These are phyloP conservation scores for Pluteus cervinus DNA, from an alignment of 768 basidiomycete species.

Conservation along the genomic window DNA sequence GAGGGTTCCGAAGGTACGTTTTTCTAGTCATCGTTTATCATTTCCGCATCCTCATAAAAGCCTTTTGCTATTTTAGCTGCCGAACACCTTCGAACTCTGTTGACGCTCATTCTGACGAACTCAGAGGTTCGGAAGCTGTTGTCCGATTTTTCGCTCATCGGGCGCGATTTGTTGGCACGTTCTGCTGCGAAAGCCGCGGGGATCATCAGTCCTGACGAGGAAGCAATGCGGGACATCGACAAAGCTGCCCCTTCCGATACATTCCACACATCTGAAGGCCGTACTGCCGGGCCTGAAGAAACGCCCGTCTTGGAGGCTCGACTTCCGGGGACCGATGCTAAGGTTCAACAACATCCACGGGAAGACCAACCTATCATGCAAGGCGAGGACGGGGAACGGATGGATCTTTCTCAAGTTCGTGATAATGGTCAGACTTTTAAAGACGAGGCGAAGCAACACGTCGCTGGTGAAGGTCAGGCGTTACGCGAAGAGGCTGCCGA, in stretches of 20 bases:
- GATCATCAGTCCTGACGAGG: constrained; percentile 57
- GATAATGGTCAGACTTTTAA: constrained; percentile 12
- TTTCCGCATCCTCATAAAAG: not conserved
- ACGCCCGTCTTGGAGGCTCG: constrained; percentile 27
- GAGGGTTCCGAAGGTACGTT: constrained; percentile 58
- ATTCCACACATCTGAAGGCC: constrained; percentile 48
- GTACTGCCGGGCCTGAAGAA: constrained; percentile 21
- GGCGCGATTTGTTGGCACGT: constrained; percentile 78
- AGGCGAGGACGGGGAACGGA: constrained; percentile 26
- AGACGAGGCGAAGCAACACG: constrained; percentile 7
- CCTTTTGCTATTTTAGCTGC: constrained; percentile 45
- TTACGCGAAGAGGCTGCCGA: not conserved
- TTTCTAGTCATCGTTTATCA: not conserved
- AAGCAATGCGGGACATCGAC: constrained; percentile 59
- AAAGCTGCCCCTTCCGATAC: constrained; percentile 62
- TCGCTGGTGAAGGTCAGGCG: too few species aligned
- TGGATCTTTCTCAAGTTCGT: constrained; percentile 16
- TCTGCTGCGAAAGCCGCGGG: constrained; percentile 67
- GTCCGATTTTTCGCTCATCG: constrained; percentile 69
- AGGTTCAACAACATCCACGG: constrained; percentile 39
- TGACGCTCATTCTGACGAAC: constrained; percentile 86
- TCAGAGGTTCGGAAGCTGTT: constrained; percentile 88
- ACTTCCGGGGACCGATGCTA: constrained; percentile 25
- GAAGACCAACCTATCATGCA: constrained; percentile 33
- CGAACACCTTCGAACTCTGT: constrained; percentile 81